Evolutionary conservation across 495 filamentous ascomycete species (phyloP).

Genomic region (Parathielavia hyrcaniae): DNA sequence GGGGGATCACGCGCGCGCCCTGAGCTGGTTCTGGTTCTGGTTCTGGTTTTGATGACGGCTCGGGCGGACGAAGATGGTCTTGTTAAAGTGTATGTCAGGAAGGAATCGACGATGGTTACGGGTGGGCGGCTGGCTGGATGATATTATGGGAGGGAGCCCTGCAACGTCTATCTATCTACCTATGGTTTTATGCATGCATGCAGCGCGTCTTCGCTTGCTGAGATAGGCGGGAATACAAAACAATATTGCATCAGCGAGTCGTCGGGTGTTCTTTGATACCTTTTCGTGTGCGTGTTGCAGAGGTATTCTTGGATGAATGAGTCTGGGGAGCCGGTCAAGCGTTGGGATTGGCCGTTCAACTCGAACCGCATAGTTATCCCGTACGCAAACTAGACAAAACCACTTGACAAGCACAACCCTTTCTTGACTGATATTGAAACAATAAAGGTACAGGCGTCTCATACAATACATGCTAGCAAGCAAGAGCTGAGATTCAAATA

Average conservation of each 20-base stretch:
- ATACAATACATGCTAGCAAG: no score
- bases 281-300: background rate
- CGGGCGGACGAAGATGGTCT: background rate
- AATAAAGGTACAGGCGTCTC: no score
- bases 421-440: no score
- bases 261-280: background rate
- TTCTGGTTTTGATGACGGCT: slow-evolving; percentile 1
- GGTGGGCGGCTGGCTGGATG: background rate
- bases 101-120: background rate
- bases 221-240: slow-evolving; percentile 8
- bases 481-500: no score
- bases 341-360: no score
- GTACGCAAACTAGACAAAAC: no score
- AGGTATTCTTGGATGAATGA: no score
- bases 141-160: slow-evolving; percentile 1
- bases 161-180: background rate
- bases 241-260: slow-evolving; percentile 2
- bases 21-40: background rate
- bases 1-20: background rate
- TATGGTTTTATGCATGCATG: slow-evolving; percentile 1
- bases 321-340: no score
- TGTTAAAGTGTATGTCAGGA: background rate
- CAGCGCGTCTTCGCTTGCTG: background rate
- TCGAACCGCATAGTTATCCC: no score
- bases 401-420: no score